phyloP scores from a whole-genome alignment of 2,329 filamentous ascomycete species.

The Diaporthe sp. region DNA sequence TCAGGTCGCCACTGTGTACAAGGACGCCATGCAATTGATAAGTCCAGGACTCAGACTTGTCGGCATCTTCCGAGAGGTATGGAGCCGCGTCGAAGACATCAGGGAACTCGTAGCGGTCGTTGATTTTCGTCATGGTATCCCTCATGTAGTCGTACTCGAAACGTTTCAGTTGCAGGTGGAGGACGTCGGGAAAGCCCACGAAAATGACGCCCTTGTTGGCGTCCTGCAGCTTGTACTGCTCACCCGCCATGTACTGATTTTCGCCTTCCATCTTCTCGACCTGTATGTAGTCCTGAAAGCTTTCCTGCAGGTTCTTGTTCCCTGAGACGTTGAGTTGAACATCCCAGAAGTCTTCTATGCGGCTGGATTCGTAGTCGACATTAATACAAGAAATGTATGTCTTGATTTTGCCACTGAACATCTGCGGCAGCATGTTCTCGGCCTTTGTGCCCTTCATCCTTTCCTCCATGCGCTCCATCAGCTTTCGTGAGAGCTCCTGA shows the following conservation, averaged over 20 bases:
- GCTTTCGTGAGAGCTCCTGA: slow-evolving; percentile 93
- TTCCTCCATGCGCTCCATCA: slow-evolving; percentile 97
- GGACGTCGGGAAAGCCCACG: slow-evolving; percentile 91
- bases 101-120: slow-evolving; percentile 91
- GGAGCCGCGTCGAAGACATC: slow-evolving; percentile 87
- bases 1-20: slow-evolving; percentile 95
- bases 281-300: slow-evolving; percentile 95
- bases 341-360: slow-evolving; percentile 98
- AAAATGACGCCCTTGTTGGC: slow-evolving; percentile 99
- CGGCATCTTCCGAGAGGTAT: slow-evolving; percentile 88
- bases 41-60: slow-evolving; percentile 88
- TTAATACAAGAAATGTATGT: slow-evolving; percentile 99
- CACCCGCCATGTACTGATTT: slow-evolving; percentile 96
- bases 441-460: slow-evolving; percentile 98
- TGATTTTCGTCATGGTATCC: slow-evolving; percentile 99
- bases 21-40: slow-evolving; percentile 96
- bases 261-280: slow-evolving; percentile 98
- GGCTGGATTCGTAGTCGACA: slow-evolving; percentile 95
- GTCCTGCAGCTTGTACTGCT: slow-evolving; percentile 92
- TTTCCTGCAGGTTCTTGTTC: slow-evolving; percentile 92
- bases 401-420: slow-evolving; percentile 98
- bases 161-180: slow-evolving; percentile 95
- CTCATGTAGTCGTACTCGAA: slow-evolving; percentile 98
- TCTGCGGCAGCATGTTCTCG: slow-evolving; percentile 87
- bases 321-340: slow-evolving; percentile 97